Evolutionary conservation across 2,329 filamentous ascomycete species (phyloP).

Genomic region (Tetracladium maxilliforme): DNA sequence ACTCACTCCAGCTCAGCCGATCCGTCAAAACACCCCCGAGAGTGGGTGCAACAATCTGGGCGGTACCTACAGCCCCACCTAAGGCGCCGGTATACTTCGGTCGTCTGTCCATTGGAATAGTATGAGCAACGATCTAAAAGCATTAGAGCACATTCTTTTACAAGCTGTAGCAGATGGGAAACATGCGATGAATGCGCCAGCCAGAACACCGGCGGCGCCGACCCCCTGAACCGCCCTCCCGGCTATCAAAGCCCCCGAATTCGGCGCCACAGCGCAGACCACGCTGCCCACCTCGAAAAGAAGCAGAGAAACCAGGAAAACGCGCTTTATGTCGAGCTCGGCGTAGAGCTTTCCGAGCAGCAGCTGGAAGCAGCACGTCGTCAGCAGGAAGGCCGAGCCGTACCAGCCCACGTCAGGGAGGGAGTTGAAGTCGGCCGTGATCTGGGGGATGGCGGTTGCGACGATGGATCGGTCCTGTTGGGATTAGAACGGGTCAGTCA

Average conservation of each 20-base stretch:
- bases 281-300: constrained; percentile 21
- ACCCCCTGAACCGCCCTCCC: constrained; percentile 15
- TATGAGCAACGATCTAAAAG: too few relatives aligned
- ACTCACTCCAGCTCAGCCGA: too few relatives aligned
- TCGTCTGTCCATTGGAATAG: too few relatives aligned
- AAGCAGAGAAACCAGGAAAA: constrained; percentile 14
- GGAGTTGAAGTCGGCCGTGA: constrained; percentile 22
- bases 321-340: constrained; percentile 15
- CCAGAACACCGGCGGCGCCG: constrained; percentile 13
- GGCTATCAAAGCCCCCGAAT: constrained; percentile 10
- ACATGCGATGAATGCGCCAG: too few relatives aligned
- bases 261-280: constrained; percentile 17
- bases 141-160: too few relatives aligned
- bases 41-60: too few relatives aligned
- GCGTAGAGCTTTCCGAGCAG: constrained; percentile 13
- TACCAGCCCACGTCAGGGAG: constrained; percentile 23
- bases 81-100: too few relatives aligned
- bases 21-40: too few relatives aligned
- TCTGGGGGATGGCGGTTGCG: constrained; percentile 24
- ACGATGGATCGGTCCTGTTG: constrained; percentile 16
- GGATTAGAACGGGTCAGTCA: neutral
- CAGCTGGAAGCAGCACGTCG: constrained; percentile 13
- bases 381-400: constrained; percentile 20
- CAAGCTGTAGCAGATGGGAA: too few relatives aligned
- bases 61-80: too few relatives aligned